These are phyloP conservation scores for Pseudopithomyces maydicus DNA, from an alignment of 2,329 filamentous ascomycete species.

Conservation along the genomic window DNA sequence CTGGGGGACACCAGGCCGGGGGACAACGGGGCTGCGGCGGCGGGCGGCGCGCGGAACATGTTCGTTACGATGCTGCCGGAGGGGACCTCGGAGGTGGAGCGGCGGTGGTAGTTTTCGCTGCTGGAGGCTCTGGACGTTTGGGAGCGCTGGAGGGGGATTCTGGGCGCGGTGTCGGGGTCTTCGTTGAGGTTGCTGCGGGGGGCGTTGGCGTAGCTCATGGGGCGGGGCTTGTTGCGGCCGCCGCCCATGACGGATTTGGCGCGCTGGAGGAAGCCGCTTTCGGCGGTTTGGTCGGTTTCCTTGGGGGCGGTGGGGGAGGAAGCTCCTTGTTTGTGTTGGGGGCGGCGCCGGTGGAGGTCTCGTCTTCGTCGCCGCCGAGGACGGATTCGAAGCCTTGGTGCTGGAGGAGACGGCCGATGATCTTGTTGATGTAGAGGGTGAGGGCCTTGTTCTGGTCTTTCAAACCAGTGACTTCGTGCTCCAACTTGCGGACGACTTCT, in stretches of 20 bases:
- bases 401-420: constrained; percentile 92
- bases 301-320: constrained; percentile 70
- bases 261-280: constrained; percentile 58
- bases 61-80: constrained; percentile 80
- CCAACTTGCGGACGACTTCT: constrained; percentile 65
- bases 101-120: constrained; percentile 44
- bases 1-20: constrained; percentile 43
- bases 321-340: constrained; percentile 80
- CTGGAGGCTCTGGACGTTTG: constrained; percentile 49
- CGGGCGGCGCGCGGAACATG: constrained; percentile 77
- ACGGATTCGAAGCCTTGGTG: constrained; percentile 96
- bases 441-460: constrained; percentile 97
- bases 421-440: constrained; percentile 98
- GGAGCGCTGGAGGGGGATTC: constrained; percentile 70
- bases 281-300: constrained; percentile 52
- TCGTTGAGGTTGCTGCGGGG: constrained; percentile 42
- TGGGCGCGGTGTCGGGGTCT: constrained; percentile 75
- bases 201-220: constrained; percentile 48
- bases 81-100: constrained; percentile 51
- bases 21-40: constrained; percentile 51
- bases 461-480: constrained; percentile 76
- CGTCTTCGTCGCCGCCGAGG: constrained; percentile 72
- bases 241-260: constrained; percentile 62
- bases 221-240: constrained; percentile 49
- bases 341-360: constrained; percentile 24